Conservation (phyloP, 805 yeast genomes). For the Priceomyces castillae region DNA sequence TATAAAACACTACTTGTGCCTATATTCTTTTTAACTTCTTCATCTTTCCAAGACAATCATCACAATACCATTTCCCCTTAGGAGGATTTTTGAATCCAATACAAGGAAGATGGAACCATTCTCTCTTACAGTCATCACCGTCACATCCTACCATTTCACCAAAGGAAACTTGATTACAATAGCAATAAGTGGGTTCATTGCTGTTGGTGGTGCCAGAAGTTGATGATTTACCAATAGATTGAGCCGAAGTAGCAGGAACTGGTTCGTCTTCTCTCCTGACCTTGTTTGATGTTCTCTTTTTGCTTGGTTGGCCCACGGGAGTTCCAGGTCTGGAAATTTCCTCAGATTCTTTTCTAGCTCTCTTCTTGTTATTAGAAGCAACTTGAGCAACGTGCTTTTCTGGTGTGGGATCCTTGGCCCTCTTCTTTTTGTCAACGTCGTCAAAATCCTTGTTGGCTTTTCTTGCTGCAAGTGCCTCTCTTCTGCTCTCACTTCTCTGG, state of each 20-base stretch:
- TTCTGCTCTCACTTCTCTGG: conserved; percentile 76
- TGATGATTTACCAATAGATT: conserved; percentile 8
- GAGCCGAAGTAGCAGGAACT: conserved; percentile 2
- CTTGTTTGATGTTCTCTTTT: conserved; percentile 18
- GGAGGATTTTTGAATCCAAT: conserved; percentile 85
- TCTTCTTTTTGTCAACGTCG: conserved; percentile 19
- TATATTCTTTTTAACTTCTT: conserved; percentile 18
- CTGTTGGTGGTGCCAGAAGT: conserved; percentile 6
- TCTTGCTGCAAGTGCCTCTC: conserved; percentile 91
- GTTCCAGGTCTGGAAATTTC: conserved; percentile 16
- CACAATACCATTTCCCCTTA: conserved; percentile 52
- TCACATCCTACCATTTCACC: conserved; percentile 99
- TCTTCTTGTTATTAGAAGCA: conserved; percentile 12
- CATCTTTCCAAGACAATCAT: conserved; percentile 38
- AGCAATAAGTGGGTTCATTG: conserved; percentile 84
- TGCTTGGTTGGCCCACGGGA: conserved; percentile 15
- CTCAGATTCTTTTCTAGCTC: conserved; percentile 18
- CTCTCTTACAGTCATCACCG: conserved; percentile 85
- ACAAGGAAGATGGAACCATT: conserved; percentile 96
- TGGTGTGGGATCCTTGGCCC: conserved; percentile 15
- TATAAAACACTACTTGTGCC: no score
- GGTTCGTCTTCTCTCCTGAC: conserved; percentile 21
- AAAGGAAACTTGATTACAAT: conserved; percentile 93
- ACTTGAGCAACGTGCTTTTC: conserved; percentile 2
- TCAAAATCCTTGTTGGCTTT: conserved; percentile 52